Base-by-base conservation (phyloP, 2,329 filamentous ascomycete genomes). In the Allantophomopsis cytisporea region DNA sequence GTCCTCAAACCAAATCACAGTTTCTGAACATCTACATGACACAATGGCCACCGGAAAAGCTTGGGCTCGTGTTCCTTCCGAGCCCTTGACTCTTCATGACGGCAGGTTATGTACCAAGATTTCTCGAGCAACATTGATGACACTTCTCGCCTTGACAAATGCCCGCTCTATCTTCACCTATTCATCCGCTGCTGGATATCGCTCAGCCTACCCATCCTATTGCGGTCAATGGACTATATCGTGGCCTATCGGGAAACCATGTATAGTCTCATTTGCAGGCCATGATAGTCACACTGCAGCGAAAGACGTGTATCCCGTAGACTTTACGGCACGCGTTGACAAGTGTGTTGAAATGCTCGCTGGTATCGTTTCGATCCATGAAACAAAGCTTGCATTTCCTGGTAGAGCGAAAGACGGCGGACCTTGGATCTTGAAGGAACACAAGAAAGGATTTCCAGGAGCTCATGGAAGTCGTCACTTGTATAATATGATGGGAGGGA, bases 401-500 rank as follows among this genome's bases (percentile, higher is more conserved):
- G 50, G 47, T 13, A 36, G 44, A 28, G 36, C 37, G 2, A 47
- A 47, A 36, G 32, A 23, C 7, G 15, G 36, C 1, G 46, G 47
- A 3, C 31, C 30, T 2, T 52, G 42, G 41, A 12, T 39, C 0
- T 32, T 52, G 20, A 28, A 45, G 20, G 42, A 45, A 28, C 35
- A 36, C 11, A 40, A 39, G 23, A 53, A 49, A 36, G 55, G 55
- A 5, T 58, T 55, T 43, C 48, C 51, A 14, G 52, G 49, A 21
- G 53, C 54, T 1, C 54, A 56, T 38, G 49, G 50, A 32, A 50
- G 47, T 33, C 48, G 54, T 0, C 54, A 58, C 39, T 38, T 58
- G 16, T 57, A 50, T 41, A 58, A 55, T 43, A 55, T 58, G 54
- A 41, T 52, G 39, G 53, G 54, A 20, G 53, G 54, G 13, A 47